A percentile compares a stretch with the other conserved stretches of the same genome.
phyloP scores from a whole-genome alignment of 2,329 filamentous ascomycete genomes.

The Penicillium rolfsii region DNA sequence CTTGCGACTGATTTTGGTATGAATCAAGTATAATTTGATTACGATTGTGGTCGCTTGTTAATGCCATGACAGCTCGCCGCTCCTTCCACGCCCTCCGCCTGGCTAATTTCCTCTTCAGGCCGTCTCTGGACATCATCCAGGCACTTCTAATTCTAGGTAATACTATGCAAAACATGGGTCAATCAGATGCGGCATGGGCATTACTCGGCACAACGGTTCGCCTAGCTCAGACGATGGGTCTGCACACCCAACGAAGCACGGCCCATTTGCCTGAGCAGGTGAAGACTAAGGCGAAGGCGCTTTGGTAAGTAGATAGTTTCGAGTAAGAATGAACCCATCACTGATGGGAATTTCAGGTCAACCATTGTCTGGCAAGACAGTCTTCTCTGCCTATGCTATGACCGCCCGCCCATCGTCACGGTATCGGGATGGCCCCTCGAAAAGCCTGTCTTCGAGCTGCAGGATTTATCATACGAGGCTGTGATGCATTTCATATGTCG shows the following conservation, averaged over 20 bases:
- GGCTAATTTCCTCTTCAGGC: slow-evolving; percentile 61
- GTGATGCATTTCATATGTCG: slow-evolving; percentile 36
- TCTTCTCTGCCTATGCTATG: slow-evolving; percentile 39
- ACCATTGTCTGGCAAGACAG: slow-evolving; percentile 43
- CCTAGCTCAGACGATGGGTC: slow-evolving; percentile 39
- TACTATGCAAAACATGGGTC: slow-evolving; percentile 41
- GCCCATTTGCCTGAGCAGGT: slow-evolving; percentile 31
- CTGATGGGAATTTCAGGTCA: slow-evolving; percentile 25
- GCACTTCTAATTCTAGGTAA: slow-evolving; percentile 60
- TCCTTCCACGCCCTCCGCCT: slow-evolving; percentile 57
- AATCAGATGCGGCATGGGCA: slow-evolving; percentile 39
- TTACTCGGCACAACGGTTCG: slow-evolving; percentile 37
- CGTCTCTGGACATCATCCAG: slow-evolving; percentile 60
- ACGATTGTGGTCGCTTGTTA: neutral
- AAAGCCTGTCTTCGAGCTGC: slow-evolving; percentile 15
- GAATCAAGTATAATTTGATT: neutral
- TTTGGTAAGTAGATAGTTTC: slow-evolving; percentile 27
- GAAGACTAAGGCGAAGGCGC: slow-evolving; percentile 25
- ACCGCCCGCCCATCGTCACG: slow-evolving; percentile 38
- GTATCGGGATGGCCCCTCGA: slow-evolving; percentile 30
- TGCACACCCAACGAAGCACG: slow-evolving; percentile 44
- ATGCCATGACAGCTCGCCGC: slow-evolving; percentile 27
- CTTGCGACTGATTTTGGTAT: slow-evolving; percentile 34
- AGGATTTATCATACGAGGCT: slow-evolving; percentile 31
- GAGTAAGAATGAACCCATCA: too few relatives aligned